phyloP scores from a whole-genome alignment of 1,284 basidiomycete species.

The Cutaneotrichosporon daszewskae region DNA sequence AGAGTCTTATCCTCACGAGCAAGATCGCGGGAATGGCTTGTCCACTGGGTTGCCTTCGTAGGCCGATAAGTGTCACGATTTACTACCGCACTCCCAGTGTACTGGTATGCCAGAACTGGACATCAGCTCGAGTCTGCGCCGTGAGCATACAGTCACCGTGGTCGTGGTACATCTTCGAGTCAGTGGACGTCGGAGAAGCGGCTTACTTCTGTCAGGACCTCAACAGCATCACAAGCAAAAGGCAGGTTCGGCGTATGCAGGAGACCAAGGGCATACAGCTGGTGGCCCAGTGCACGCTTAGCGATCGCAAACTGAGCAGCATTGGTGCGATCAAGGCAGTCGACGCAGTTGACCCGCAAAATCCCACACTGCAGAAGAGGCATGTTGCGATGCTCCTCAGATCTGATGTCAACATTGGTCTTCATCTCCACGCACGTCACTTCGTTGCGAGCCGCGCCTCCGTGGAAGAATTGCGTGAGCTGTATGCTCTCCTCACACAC shows the following conservation, averaged over 20 bases:
- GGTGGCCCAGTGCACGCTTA: conserved; percentile 89
- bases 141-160: conserved; percentile 74
- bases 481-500: conserved; percentile 90
- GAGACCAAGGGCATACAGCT: conserved; percentile 88
- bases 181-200: background rate
- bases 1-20: conserved; percentile 53
- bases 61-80: conserved; percentile 95
- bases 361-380: conserved; percentile 87
- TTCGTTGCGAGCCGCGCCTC: conserved; percentile 44
- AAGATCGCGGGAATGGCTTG: conserved; percentile 93
- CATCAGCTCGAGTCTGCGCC: conserved; percentile 1
- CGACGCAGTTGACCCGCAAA: conserved; percentile 86
- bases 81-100: conserved; percentile 91
- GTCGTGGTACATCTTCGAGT: conserved; percentile 81
- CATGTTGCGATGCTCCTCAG: conserved; percentile 56
- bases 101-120: conserved; percentile 89
- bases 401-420: conserved; percentile 13
- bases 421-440: conserved; percentile 18
- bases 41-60: conserved; percentile 81
- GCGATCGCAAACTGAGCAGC: conserved; percentile 97
- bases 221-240: conserved; percentile 92
- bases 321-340: conserved; percentile 96
- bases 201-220: conserved; percentile 78
- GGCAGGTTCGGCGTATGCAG: conserved; percentile 72
- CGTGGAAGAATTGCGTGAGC: conserved; percentile 89